Evolutionary conservation across 1,284 basidiomycete species (phyloP), one percentile per base, ranked within the genome.

Genomic region (Ustilago bromivora): DNA sequence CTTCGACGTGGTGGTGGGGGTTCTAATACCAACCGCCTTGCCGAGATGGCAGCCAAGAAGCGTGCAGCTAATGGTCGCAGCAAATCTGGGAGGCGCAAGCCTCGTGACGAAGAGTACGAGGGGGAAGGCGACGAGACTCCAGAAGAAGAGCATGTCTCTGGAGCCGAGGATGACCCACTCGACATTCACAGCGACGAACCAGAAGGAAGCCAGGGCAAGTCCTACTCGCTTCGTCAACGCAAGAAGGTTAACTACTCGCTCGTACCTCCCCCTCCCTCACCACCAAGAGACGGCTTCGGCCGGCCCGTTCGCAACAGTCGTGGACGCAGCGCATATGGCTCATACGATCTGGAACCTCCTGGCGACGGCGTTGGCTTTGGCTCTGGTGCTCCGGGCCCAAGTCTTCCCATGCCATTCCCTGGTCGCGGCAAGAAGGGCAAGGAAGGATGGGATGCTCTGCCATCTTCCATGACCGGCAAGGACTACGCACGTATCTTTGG

Each of bases 191-290:
- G 68, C 58, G 80, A 77, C 51, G 73, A 76, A 49, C 72, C 73
- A n/a, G 69, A 80, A 36, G 66, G 75, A 49, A 73, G 76, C 23
- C 73, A 78, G 56, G 75, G 68, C 64, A 75, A 76, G 53, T 70
- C 80, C 6, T 83, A 85, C 75, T 77, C 71, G 17, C 75, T 84
- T n/a, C 82, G 84, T 35, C 69, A 78, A 55, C 80, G 84, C 58
- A 85, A 85, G 54, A 82, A 82, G 65, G 76, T 85, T 72, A 83
- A 85, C 67, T 85, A 85, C 57, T 78, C 81, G 47, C 69, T 84
- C 35, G 71, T 81, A 2, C 65, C 82, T n/a, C 80, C 84, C 13
- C 83, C 82, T 34, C 51, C 78, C 1, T 71, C 72, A 36, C 81
- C 82, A 13, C 64, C 66, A 36, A 71, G 81, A 46, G 79, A 84